These are phyloP conservation scores for Papiliotrema terrestris DNA, from an alignment of 1,284 basidiomycete species.

Conservation along the genomic window DNA sequence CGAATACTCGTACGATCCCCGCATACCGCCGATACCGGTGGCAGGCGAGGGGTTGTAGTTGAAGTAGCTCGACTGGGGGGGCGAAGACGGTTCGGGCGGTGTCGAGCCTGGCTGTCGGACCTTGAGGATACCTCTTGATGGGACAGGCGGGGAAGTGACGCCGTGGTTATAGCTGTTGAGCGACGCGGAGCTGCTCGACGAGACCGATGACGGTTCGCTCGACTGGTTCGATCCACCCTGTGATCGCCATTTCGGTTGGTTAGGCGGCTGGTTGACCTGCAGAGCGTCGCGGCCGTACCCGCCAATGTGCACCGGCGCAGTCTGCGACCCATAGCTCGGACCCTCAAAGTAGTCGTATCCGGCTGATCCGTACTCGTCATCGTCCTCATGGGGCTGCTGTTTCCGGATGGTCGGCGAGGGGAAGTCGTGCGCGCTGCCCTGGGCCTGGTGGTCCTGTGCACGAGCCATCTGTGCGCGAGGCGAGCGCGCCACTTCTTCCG, in stretches of 20 bases:
- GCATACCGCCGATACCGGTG: slow-evolving; percentile 48
- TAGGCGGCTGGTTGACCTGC: slow-evolving; percentile 36
- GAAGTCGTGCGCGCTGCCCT: slow-evolving; percentile 33
- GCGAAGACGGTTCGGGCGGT: slow-evolving; percentile 26
- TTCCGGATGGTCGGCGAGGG: slow-evolving; percentile 30
- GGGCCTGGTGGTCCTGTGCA: background rate
- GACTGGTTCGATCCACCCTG: background rate
- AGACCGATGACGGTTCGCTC: slow-evolving; percentile 11
- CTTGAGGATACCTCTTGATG: slow-evolving; percentile 44
- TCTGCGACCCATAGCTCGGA: slow-evolving; percentile 50
- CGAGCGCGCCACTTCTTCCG: slow-evolving; percentile 5
- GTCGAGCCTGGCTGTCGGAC: slow-evolving; percentile 32
- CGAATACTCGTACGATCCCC: slow-evolving; percentile 12
- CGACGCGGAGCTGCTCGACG: slow-evolving; percentile 19
- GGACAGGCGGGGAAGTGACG: slow-evolving; percentile 15
- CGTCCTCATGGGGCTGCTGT: slow-evolving; percentile 38
- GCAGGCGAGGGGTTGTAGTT: slow-evolving; percentile 49
- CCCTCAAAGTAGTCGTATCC: slow-evolving; percentile 63
- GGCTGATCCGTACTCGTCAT: slow-evolving; percentile 53
- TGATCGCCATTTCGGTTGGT: slow-evolving; percentile 44
- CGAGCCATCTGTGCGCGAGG: too few species aligned
- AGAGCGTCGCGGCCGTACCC: slow-evolving; percentile 21
- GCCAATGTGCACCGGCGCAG: slow-evolving; percentile 16
- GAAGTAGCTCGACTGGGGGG: slow-evolving; percentile 40
- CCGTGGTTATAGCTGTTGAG: slow-evolving; percentile 10